These are phyloP conservation scores for Nyctanthes arbortristis DNA, from an alignment of 257 asterid genomes.

Conservation along the genomic window DNA sequence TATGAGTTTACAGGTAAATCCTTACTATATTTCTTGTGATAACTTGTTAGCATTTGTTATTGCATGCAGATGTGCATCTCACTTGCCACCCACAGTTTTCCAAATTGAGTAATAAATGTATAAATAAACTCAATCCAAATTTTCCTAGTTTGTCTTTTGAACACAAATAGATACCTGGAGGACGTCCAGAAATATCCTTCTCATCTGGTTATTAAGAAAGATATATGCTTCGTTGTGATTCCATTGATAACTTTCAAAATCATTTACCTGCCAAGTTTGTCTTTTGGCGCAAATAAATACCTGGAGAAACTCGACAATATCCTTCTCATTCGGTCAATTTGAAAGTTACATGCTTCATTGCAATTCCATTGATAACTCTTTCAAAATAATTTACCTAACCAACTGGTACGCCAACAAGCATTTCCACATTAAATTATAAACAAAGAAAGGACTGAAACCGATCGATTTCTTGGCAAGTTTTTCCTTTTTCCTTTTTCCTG, in stretches of 20 bases:
- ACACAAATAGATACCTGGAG: background rate
- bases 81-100: background rate
- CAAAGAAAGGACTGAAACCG: conserved; percentile 4
- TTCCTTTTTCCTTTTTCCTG: background rate
- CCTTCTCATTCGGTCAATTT: too few relatives aligned
- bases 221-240: background rate
- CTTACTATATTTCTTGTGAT: background rate
- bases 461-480: conserved; percentile 8
- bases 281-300: too few relatives aligned
- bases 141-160: background rate
- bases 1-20: conserved; percentile 69
- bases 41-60: background rate
- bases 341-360: too few relatives aligned
- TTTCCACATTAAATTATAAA: conserved; percentile 14
- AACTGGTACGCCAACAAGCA: too few relatives aligned
- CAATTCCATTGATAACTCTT: too few relatives aligned
- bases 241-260: background rate
- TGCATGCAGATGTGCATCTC: background rate
- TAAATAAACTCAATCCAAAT: background rate
- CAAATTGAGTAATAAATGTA: background rate
- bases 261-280: too few relatives aligned
- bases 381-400: too few relatives aligned
- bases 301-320: too few relatives aligned
- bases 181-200: background rate
- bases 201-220: background rate